Base-by-base conservation (phyloP, 768 basidiomycete species). In the Phanerochaete carnosa region DNA sequence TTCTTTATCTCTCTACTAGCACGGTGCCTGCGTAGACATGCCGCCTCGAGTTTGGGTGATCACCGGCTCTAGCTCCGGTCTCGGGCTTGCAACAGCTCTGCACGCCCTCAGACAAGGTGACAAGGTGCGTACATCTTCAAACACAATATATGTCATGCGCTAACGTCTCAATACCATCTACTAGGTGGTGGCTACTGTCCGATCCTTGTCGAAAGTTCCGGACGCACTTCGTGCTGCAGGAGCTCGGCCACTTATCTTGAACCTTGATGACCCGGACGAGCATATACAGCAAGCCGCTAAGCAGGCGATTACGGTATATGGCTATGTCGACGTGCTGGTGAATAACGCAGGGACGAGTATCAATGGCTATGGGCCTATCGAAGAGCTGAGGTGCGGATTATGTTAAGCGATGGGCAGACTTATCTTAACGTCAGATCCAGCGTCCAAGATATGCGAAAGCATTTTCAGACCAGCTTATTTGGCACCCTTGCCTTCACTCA, bases 151-250 rank as follows among this genome's bases (percentile, higher is more conserved):
- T 63, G 51, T 3, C 5, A 16, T 54, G 3, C 22, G 22, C 16
- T 54, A 9, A 54, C 4, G 8, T n/a, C 19, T 19, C 39, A 19
- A 9, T 19, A 4, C 19, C 12, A n/a, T 54, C 52, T 12, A 61
- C 16, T 39, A 65, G 64, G 86, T 87, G 35, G 80, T 88, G 50
- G 85, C 85, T 2, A 85, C 83, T 1, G 82, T 80, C 13, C 74
- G 78, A 55, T 77, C 76, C n/a, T 54, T 76, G 1, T 70, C 75
- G 22, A 81, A 77, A 55, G 74, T 82, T 13, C 66, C 78, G 22
- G 63, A 71, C 19, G 29, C 49, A 1, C 55, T 65, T 23, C 62
- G 68, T 3, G 68, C 66, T 30, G 72, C 71, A 26, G 58, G 68
- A 11, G 68, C 70, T 3, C 78, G 79, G 52, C 68, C 85, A 16